Evolutionary conservation across 441 rosid species (phyloP).

Genomic region (Erysimum pusillum): DNA sequence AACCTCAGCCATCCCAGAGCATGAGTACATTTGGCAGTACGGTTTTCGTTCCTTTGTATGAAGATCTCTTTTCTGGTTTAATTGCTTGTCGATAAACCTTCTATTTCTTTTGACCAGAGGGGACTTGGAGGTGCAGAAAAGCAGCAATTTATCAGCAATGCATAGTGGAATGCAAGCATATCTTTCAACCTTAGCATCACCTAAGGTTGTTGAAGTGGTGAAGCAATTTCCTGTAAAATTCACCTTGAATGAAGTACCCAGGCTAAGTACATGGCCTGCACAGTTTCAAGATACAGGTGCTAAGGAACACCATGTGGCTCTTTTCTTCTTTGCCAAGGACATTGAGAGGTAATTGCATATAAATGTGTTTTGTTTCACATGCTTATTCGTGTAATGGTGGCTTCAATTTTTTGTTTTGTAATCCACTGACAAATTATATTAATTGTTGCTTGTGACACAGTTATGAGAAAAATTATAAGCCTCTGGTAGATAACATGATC

Average conservation of each 20-base stretch:
- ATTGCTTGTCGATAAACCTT: constrained; percentile 36
- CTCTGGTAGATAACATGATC: constrained; percentile 82
- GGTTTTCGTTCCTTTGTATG: constrained; percentile 49
- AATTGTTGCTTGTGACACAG: constrained; percentile 57
- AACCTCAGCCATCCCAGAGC: constrained; percentile 77
- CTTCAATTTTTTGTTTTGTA: constrained; percentile 27
- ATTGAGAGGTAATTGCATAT: constrained; percentile 66
- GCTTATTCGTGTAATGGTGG: constrained; percentile 9
- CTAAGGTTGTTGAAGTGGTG: constrained; percentile 84
- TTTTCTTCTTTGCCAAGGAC: constrained; percentile 96
- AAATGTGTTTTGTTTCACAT: constrained; percentile 13
- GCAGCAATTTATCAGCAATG: constrained; percentile 56
- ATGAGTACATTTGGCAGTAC: constrained; percentile 93
- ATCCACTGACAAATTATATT: constrained; percentile 14
- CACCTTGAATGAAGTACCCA: constrained; percentile 79
- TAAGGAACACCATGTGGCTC: constrained; percentile 90
- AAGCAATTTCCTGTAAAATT: constrained; percentile 71
- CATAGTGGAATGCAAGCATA: constrained; percentile 91
- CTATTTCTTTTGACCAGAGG: constrained; percentile 68
- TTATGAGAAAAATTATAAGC: constrained; percentile 78
- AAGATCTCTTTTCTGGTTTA: constrained; percentile 20
- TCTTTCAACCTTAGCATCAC: constrained; percentile 79
- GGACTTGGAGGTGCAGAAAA: constrained; percentile 69
- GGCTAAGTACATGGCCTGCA: constrained; percentile 82
- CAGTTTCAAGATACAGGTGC: constrained; percentile 81